Percentiles rank a stretch among this genome's conserved stretches.
These are phyloP conservation scores for Musa acuminata DNA, from an alignment of 176 grass and related monocot species.

Conservation along the genomic window DNA sequence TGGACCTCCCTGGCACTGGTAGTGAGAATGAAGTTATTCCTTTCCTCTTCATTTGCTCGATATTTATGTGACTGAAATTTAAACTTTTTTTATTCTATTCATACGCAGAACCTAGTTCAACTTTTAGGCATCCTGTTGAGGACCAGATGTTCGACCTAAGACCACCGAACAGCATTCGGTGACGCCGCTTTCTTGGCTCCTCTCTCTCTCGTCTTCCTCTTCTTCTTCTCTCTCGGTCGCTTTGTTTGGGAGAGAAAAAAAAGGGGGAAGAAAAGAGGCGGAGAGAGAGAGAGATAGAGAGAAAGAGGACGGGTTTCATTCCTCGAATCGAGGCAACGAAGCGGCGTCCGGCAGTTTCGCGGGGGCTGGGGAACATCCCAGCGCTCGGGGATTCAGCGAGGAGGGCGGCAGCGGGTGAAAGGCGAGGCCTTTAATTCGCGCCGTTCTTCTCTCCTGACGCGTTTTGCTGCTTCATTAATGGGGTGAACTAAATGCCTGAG, in stretches of 20 bases:
- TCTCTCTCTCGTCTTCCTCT: neutral
- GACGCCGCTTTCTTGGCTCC: neutral
- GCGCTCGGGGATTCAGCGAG: too few relatives aligned
- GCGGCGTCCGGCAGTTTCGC: too few relatives aligned
- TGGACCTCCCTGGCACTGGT: conserved; percentile 10
- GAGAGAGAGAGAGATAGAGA: too few relatives aligned
- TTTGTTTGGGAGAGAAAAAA: neutral
- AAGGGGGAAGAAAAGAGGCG: too few relatives aligned
- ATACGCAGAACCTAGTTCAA: conserved; percentile 16
- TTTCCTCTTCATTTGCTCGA: neutral
- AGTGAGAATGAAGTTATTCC: neutral
- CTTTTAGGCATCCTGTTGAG: conserved; percentile 15
- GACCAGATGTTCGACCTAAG: conserved; percentile 9
- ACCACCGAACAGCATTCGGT: neutral
- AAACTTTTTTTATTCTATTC: neutral
- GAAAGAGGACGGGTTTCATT: too few relatives aligned
- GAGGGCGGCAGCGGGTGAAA: too few relatives aligned
- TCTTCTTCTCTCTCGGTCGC: neutral
- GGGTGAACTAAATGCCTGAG: too few relatives aligned
- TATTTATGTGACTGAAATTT: neutral
- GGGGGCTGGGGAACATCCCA: too few relatives aligned
- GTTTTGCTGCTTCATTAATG: too few relatives aligned
- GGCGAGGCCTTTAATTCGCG: too few relatives aligned
- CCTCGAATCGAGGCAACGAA: too few relatives aligned
- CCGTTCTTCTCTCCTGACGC: too few relatives aligned